Evolutionary conservation across 345 rosid genomes (phyloP), one percentile per base, ranked within the genome.

Genomic region (Linum usitatissimum): DNA sequence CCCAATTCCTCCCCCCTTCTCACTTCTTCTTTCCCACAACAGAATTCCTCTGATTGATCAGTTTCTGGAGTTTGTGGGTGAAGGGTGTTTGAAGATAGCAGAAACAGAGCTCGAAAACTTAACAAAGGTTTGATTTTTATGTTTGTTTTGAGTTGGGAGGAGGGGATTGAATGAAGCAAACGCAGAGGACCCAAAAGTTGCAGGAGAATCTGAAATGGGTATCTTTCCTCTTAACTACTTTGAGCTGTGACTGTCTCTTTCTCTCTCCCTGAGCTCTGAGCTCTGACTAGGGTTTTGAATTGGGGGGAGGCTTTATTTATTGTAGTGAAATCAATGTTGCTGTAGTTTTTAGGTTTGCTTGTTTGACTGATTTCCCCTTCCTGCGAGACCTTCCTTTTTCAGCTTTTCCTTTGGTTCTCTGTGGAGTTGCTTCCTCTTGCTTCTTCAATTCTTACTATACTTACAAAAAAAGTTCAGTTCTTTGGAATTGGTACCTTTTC

Each of bases 131-230:
- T 34, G 6, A 4, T 34, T 34, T 34, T 34, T 0, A 34, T 23
- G 28, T 34, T 34, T 4, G 3, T 34, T 34, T 34, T 7, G 70
- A 59, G 73, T 53, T 63, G 71, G 55, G 63, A 34, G 38, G 74
- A 73, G 58, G 56, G 68, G 73, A 54, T 65, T 76, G 79, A 77
- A 77, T 67, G 71, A 59, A 67, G 68, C 60, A 59, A 67, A 67
- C 60, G 67, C 67, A 76, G 75, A 66, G 78, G 73, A 66, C 79
- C 28, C 75, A 73, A 79, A 85, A 79, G 86, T 75, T 70, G 83
- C 74, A 65, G 84, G 84, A 83, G 81, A 88, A 77, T 86, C 96
- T 83, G 85, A 80, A 80, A 80, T 77, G 82, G 87, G 90, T 91
- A 77, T 81, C 85, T 81, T 83, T 84, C 13, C 87, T 79, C 73